Evolutionary conservation across 495 filamentous ascomycete species (phyloP), one percentile per base, ranked within the genome.

Genomic region (Chaetomidium leptoderma): DNA sequence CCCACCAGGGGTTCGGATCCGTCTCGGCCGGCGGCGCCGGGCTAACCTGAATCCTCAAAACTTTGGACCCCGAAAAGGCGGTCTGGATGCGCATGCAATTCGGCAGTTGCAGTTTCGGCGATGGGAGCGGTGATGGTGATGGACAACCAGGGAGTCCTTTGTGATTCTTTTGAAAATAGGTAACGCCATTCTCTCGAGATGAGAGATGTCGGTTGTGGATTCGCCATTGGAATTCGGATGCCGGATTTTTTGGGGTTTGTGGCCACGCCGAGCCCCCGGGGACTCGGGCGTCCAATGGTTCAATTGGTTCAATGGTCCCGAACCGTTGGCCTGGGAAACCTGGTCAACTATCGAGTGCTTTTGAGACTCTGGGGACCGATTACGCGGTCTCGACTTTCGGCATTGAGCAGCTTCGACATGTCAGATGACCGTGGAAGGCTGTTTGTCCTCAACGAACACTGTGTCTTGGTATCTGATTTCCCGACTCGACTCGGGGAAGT

Each of bases 1-100:
- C 32, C 53, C 8, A 44, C 30, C 43, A 40, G 33, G 53, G 53
- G 53, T 21, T 30, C 44, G 21, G 32, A 56, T 48, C 53, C 53
- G 30, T 46, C 47, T 55, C 53, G 53, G 42, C 53, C 53, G 53
- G 53, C 53, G 30, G 30, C 27, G n/a, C 14, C 40, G 52, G 52
- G 52, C 11, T 35, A 32, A 16, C 39, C 24, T 33, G 29, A 35
- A 10, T 13, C 9, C n/a, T 11, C 23, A 53, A 52, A 26, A 37
- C 4, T 1, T 30, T n/a, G 53, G 53, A 26, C 30, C 40, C 30
- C 42, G 11, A 55, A 55, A 55, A 36, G 53, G 53, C 53, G 53
- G 53, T 55, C 53, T 55, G 42, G 39, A 21, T 19, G 36, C n/a
- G 27, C 11, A 5, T 9, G 32, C 6, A 16, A 33, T 19, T 17